Evolutionary conservation across 768 basidiomycete genomes (phyloP).

Genomic region (Chalciporus chontae): DNA sequence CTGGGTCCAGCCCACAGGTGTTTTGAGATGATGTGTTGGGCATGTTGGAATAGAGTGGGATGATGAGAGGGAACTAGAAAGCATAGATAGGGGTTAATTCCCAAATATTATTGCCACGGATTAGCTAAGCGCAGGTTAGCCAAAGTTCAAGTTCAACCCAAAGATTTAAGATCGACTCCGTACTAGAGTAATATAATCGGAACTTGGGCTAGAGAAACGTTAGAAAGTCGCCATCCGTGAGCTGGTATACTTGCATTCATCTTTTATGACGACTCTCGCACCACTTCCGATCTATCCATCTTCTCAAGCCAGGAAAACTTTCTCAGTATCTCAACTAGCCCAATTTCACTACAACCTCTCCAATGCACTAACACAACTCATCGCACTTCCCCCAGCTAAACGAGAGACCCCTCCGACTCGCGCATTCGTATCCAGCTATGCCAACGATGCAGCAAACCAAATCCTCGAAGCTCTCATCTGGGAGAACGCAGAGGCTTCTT

Average conservation of each 20-base stretch:
- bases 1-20: not conserved
- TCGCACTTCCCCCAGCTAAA: conserved; percentile 47
- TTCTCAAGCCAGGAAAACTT: conserved; percentile 39
- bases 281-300: conserved; percentile 59
- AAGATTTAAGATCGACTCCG: no score
- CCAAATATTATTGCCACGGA: no score
- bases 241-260: no score
- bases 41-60: not conserved
- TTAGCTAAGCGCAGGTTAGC: no score
- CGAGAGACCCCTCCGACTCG: conserved; percentile 42
- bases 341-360: conserved; percentile 47
- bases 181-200: no score
- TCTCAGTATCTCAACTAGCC: conserved; percentile 51
- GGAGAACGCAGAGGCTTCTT: conserved; percentile 30
- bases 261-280: conserved; percentile 27
- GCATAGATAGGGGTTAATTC: no score
- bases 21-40: not conserved
- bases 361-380: conserved; percentile 41
- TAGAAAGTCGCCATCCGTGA: no score
- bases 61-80: no score
- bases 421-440: conserved; percentile 55
- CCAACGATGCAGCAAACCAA: conserved; percentile 51
- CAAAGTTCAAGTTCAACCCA: no score
- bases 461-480: conserved; percentile 58
- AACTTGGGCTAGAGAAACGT: no score